These are phyloP conservation scores for Polyplosphaeria fusca DNA, from an alignment of 495 filamentous ascomycete genomes.

Conservation along the genomic window DNA sequence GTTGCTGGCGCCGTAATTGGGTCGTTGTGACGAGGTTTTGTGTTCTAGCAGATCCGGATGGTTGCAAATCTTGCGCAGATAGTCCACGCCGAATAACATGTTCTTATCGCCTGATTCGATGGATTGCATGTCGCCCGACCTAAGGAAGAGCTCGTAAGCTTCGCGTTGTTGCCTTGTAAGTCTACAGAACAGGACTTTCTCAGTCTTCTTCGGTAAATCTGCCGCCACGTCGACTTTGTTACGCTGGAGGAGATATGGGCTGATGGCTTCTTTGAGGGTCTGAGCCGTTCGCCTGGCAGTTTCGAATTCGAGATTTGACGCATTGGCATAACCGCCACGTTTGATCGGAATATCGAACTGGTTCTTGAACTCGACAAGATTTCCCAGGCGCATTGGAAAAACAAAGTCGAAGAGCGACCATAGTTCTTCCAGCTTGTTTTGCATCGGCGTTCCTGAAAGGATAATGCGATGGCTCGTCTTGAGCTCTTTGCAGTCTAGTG, in stretches of 20 bases:
- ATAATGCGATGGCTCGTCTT: slow-evolving; percentile 85
- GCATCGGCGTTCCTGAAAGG: slow-evolving; percentile 92
- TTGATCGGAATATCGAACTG: slow-evolving; percentile 91
- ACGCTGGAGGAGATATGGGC: slow-evolving; percentile 86
- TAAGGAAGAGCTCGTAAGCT: slow-evolving; percentile 75
- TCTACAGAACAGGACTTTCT: slow-evolving; percentile 93
- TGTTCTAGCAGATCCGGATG: slow-evolving; percentile 85
- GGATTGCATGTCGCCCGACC: slow-evolving; percentile 72
- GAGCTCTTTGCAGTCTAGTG: slow-evolving; percentile 88
- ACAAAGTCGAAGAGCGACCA: slow-evolving; percentile 98
- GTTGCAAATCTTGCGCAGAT: slow-evolving; percentile 94
- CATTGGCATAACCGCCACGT: slow-evolving; percentile 88
- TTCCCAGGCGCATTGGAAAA: slow-evolving; percentile 91
- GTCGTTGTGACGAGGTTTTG: slow-evolving; percentile 52
- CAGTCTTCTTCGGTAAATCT: slow-evolving; percentile 89
- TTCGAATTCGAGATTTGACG: slow-evolving; percentile 85
- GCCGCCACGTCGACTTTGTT: slow-evolving; percentile 91
- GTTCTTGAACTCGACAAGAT: slow-evolving; percentile 79
- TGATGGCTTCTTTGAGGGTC: slow-evolving; percentile 85
- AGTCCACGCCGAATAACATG: slow-evolving; percentile 82
- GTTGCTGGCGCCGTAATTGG: slow-evolving; percentile 66
- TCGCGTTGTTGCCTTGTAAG: slow-evolving; percentile 72
- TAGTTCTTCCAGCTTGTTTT: slow-evolving; percentile 93
- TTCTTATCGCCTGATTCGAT: slow-evolving; percentile 73
- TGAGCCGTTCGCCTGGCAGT: slow-evolving; percentile 88